Evolutionary conservation across 306 rosid species (phyloP), one percentile per base, ranked within the genome.

Genomic region (Trifolium pratense): DNA sequence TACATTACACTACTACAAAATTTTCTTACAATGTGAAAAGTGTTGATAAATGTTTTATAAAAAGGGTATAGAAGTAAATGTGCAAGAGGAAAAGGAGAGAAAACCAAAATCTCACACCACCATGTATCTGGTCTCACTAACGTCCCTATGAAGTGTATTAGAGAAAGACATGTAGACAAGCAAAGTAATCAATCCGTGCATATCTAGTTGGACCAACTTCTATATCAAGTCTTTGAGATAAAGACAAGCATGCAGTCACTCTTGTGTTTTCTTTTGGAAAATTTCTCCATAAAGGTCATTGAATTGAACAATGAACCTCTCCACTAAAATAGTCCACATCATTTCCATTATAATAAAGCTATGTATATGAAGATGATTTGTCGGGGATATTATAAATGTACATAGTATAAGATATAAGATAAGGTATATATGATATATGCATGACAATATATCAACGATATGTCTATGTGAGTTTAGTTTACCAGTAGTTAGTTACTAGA

Each of bases 281-380:
- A 23, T 57, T 57, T 58, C 64, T 58, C 64, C 39, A 58, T 58
- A 9, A 58, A 26, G 26, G 9, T 52, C 10, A 25, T 6, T 23
- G 0, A 36, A 25, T 6, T 23, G 0, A 36, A 36, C 39, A 23
- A 56, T 58, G 64, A 26, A 58, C 39, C 39, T 26, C 39, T 58
- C 37, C 39, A 58, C 64, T 58, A 58, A 58, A 58, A 14, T 29
- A 58, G 39, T 58, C 64, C 37, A 58, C 39, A 58, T 58, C 39
- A 58, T 4, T 58, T 58, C 18, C 64, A 58, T 26, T 58, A 58
- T 58, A 9, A 8, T 58, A 14, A 56, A 21, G 31, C 62, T 56
- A 2, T 43, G 13, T 11, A 43, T 5, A 25, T 37, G 39, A 58
- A 3, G 18, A 26, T 25, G 37, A 58, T 58, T 25, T 58, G 11